Conservation (phyloP, 2,329 filamentous ascomycete species). For the Cadophora malorum region DNA sequence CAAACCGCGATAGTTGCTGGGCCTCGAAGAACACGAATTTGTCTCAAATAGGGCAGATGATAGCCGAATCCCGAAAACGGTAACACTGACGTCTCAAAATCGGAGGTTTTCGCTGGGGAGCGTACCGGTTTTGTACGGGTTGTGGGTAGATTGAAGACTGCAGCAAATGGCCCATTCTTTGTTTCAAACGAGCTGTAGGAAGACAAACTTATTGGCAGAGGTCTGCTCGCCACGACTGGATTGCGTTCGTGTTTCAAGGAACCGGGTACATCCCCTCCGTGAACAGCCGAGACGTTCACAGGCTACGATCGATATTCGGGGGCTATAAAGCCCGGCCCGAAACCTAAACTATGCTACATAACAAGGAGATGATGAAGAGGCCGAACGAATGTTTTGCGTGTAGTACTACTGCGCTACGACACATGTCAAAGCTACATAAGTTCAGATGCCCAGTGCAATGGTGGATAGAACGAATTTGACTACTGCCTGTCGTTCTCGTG, state of each 20-base stretch:
- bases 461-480: neutral
- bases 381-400: no score
- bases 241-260: conserved; percentile 1
- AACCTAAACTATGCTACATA: neutral
- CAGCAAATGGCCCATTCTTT: no score
- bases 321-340: neutral
- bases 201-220: neutral
- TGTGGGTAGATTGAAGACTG: neutral
- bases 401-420: neutral
- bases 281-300: neutral
- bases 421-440: neutral
- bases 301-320: neutral
- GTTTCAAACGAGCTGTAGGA: neutral
- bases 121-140: neutral
- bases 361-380: no score
- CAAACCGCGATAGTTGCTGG: neutral
- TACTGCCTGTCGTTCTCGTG: neutral
- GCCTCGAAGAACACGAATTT: neutral
- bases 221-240: neutral
- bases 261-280: neutral
- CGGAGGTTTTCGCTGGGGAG: neutral
- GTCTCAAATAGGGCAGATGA: neutral
- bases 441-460: neutral
- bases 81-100: neutral
- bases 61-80: neutral